Conservation (phyloP, 1,139 yeast species). For the Debaryomycetaceae sp. region DNA sequence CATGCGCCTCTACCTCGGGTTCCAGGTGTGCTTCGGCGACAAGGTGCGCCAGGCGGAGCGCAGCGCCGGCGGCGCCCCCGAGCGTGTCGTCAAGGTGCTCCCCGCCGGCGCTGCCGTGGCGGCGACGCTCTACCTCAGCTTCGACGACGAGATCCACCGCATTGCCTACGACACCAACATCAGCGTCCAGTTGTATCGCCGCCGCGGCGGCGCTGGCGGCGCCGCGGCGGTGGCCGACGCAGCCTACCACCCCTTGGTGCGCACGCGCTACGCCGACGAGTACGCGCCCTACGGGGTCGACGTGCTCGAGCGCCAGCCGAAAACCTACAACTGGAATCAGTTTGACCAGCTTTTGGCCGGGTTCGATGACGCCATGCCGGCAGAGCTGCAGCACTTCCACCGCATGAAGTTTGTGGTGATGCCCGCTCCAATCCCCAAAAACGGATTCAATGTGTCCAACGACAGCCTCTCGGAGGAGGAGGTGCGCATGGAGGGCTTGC, state of each 20-base stretch:
- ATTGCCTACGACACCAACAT: slow-evolving; percentile 66
- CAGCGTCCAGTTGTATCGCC: slow-evolving; percentile 69
- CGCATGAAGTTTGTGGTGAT: slow-evolving; percentile 78
- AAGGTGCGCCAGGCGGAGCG: slow-evolving; percentile 64
- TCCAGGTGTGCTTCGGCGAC: slow-evolving; percentile 79
- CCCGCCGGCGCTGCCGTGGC: slow-evolving; percentile 44
- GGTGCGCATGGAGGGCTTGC: slow-evolving; percentile 78
- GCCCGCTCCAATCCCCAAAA: slow-evolving; percentile 68
- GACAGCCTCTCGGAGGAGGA: slow-evolving; percentile 78
- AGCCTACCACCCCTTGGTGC: slow-evolving; percentile 52
- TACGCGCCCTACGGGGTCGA: slow-evolving; percentile 60
- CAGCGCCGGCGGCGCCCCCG: slow-evolving; percentile 54
- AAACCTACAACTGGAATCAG: slow-evolving; percentile 80
- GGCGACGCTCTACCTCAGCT: slow-evolving; percentile 63
- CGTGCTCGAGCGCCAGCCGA: slow-evolving; percentile 48
- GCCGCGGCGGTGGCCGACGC: slow-evolving; percentile 13
- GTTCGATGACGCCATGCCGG: slow-evolving; percentile 64
- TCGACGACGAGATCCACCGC: slow-evolving; percentile 83
- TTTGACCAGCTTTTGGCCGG: slow-evolving; percentile 91
- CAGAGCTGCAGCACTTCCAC: slow-evolving; percentile 54
- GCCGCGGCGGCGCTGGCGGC: slow-evolving; percentile 22
- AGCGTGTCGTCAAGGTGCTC: slow-evolving; percentile 38
- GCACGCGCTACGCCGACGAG: slow-evolving; percentile 72
- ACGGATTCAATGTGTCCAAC: slow-evolving; percentile 45
- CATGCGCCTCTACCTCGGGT: slow-evolving; percentile 76